Percentiles rank a stretch among this genome's conserved stretches.
phyloP scores from a whole-genome alignment of 164 flowering plant species.

The Umbellularia californica region DNA sequence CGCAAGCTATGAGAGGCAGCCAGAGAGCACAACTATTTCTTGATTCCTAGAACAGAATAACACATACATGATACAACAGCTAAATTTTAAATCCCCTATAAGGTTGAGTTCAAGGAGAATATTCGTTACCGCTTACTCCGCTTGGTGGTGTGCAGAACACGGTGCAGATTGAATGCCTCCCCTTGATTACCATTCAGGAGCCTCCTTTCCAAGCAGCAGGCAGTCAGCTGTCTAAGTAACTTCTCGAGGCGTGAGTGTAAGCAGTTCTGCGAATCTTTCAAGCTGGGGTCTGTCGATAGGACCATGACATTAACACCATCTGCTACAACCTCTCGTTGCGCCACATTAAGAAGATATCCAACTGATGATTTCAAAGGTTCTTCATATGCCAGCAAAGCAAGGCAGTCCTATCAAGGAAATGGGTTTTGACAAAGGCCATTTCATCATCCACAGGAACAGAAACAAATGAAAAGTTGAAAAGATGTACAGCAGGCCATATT shows the following conservation, averaged over 20 bases:
- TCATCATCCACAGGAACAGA: background rate
- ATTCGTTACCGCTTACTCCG: constrained; percentile 13
- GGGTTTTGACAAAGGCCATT: background rate
- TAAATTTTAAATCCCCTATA: too few relatives aligned
- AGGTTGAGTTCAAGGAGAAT: background rate
- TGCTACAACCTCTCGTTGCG: constrained; percentile 78
- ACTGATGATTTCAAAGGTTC: constrained; percentile 63
- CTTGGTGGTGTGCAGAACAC: constrained; percentile 35
- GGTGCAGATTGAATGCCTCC: constrained; percentile 72
- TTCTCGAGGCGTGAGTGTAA: constrained; percentile 72
- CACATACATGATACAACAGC: background rate
- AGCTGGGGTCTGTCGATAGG: constrained; percentile 58
- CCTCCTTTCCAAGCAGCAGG: constrained; percentile 77
- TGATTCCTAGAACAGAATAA: background rate
- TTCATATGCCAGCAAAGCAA: constrained; percentile 83
- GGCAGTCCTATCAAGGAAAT: constrained; percentile 56
- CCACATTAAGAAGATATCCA: constrained; percentile 67
- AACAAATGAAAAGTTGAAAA: background rate
- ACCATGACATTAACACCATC: constrained; percentile 83
- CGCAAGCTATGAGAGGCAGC: background rate
- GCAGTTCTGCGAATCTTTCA: constrained; percentile 45
- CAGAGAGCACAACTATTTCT: background rate
- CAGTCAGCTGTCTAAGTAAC: constrained; percentile 74
- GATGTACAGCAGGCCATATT: background rate
- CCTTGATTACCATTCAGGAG: constrained; percentile 79